Base-by-base conservation (phyloP, 2,329 filamentous ascomycete genomes). In the Fusarium napiforme region DNA sequence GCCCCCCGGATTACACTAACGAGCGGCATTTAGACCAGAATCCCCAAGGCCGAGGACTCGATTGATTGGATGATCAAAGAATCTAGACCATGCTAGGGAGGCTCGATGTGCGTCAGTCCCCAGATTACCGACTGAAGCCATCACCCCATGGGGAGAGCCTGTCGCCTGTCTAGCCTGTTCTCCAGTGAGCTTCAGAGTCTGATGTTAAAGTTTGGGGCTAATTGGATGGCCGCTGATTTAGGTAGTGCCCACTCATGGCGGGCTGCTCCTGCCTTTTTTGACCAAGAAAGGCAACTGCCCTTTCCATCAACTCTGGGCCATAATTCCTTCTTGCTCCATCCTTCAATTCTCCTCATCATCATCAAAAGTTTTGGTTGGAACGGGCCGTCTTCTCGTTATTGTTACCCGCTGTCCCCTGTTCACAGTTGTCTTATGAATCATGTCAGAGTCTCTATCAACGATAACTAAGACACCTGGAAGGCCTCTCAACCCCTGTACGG, bases 401-500 rank as follows among this genome's bases (percentile, higher is more conserved):
- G 55, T 69, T 64, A 34, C 47, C 47, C 28, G 23, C 28, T 63
- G 36, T 42, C 56, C 56, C 62, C 62, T 47, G 28, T 34, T 56
- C 11, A 15, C 56, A 19, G 30, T 26, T 60, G 42, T 43, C 39
- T 55, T 45, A 39, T 57, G 43, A 69, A 67, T 65, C 42, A 77
- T 77, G 75, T 69, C 75, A 71, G 60, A 74, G 59, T 59, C 67
- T 30, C 67, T 65, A 26, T 39, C 69, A 45, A 49, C 55, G 15
- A 42, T 63, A 15, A 58, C 57, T 43, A 63, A 57, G 19, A 43
- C 49, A 36, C 16, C 34, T 36, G 34, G 34, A 9, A 77, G 73
- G 67, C 75, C 73, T 30, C 53, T 71, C 18, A 77, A 77, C 18
- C 75, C 75, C 36, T 77, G 75, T 62, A 63, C 42, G 9, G 75